phyloP scores from a whole-genome alignment of 1,139 yeast genomes.

The Pneumocystis wakefieldiae region DNA sequence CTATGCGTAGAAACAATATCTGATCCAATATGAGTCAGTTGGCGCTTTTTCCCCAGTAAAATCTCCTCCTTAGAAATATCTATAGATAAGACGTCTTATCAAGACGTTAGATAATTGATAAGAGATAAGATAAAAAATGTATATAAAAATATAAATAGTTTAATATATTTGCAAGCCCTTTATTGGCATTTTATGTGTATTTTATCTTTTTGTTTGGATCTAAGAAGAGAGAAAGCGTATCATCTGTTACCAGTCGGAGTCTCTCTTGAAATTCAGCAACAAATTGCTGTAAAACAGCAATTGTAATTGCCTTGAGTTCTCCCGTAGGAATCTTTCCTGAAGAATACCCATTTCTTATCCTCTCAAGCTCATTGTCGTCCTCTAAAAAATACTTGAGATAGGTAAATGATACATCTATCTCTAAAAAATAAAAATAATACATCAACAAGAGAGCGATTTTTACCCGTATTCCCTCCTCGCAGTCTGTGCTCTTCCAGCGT shows the following conservation, averaged over 20 bases:
- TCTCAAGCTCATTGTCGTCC: slow-evolving; percentile 65
- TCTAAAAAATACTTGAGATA: slow-evolving; percentile 77
- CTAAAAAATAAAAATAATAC: slow-evolving; percentile 21
- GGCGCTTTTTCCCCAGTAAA: too few relatives aligned
- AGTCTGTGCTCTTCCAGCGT: slow-evolving; percentile 79
- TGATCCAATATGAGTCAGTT: too few relatives aligned
- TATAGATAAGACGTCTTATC: background rate
- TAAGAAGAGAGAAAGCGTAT: slow-evolving; percentile 59
- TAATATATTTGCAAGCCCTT: background rate
- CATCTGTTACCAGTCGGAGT: slow-evolving; percentile 53
- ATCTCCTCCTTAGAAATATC: too few relatives aligned
- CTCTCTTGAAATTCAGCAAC: slow-evolving; percentile 69
- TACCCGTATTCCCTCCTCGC: slow-evolving; percentile 67
- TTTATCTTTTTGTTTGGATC: slow-evolving; percentile 60
- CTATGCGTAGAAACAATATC: background rate
- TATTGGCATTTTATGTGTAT: slow-evolving; percentile 34
- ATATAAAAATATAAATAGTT: background rate
- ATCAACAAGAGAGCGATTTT: background rate
- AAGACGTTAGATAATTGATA: background rate
- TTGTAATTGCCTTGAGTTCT: slow-evolving; percentile 83
- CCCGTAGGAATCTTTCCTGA: slow-evolving; percentile 75
- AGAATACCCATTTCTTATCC: slow-evolving; percentile 33
- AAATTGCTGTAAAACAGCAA: slow-evolving; percentile 61
- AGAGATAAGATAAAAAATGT: background rate
- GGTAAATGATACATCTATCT: slow-evolving; percentile 89